A percentile compares a stretch with the other conserved stretches of the same genome.
These are phyloP conservation scores for Sungouiozyma ichnusensis DNA, from an alignment of 805 yeast species.

Conservation along the genomic window DNA sequence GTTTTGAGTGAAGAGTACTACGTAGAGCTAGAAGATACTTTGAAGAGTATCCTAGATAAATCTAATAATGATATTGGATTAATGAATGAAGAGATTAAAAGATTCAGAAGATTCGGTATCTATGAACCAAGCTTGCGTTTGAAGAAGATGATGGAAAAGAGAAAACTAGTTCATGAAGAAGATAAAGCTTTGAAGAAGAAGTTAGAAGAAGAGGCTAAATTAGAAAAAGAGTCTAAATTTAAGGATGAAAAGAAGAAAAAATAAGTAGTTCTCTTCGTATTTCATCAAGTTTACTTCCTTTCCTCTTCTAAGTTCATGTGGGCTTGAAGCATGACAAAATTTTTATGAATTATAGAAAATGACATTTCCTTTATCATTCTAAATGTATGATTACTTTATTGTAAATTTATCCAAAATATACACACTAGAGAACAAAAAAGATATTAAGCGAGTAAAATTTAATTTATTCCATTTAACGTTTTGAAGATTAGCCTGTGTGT, in stretches of 20 bases:
- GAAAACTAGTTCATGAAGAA: constrained; percentile 18
- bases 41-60: constrained; percentile 31
- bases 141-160: constrained; percentile 16
- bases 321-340: background rate
- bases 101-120: constrained; percentile 60
- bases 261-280: background rate
- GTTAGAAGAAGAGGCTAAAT: constrained; percentile 2
- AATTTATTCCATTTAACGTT: too few relatives aligned
- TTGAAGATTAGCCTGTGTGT: too few relatives aligned
- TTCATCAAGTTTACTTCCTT: background rate
- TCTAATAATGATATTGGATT: constrained; percentile 30
- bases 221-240: constrained; percentile 4
- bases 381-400: background rate
- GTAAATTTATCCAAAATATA: background rate
- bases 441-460: too few relatives aligned
- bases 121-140: constrained; percentile 35
- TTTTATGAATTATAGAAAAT: background rate
- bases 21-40: constrained; percentile 39
- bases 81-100: constrained; percentile 37
- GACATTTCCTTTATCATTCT: background rate
- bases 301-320: background rate
- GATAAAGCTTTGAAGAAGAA: constrained; percentile 7
- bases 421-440: too few relatives aligned
- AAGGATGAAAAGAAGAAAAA: constrained; percentile 3
- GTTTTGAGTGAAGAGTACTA: constrained; percentile 47